phyloP scores from a whole-genome alignment of 495 filamentous ascomycete genomes.

The Tuber microsphaerosporum region DNA sequence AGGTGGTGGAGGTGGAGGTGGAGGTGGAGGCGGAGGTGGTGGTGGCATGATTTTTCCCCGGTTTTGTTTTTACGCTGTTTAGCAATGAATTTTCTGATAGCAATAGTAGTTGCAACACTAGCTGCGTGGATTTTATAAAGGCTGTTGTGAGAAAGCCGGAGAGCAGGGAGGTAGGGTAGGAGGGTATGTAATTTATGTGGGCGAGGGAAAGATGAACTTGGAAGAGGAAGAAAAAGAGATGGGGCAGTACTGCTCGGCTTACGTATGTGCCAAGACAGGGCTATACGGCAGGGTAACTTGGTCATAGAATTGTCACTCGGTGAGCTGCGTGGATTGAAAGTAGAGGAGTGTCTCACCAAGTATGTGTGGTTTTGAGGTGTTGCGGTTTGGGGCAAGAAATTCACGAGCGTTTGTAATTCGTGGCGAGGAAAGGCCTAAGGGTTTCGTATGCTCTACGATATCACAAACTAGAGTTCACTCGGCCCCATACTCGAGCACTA shows the following conservation, averaged over 20 bases:
- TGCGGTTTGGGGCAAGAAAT: neutral
- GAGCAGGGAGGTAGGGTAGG: neutral
- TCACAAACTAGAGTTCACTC: neutral
- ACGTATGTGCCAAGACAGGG: slow-evolving; percentile 6
- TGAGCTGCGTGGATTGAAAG: neutral
- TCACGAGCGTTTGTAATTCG: neutral
- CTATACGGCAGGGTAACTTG: slow-evolving; percentile 5
- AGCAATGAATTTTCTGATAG: neutral
- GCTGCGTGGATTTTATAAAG: neutral
- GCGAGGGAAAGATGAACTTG: neutral
- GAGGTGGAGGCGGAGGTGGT: slow-evolving; percentile 37
- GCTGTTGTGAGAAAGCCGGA: neutral
- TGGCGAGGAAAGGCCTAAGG: neutral
- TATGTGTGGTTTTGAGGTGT: neutral
- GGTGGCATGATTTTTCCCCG: slow-evolving; percentile 15
- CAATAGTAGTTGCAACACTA: neutral
- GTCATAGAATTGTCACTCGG: slow-evolving; percentile 8
- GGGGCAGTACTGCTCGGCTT: neutral
- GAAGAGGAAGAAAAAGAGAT: neutral
- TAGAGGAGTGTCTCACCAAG: neutral
- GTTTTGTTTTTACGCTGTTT: neutral
- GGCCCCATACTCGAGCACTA: neutral
- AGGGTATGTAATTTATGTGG: neutral
- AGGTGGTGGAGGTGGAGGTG: slow-evolving; percentile 38
- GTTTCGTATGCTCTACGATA: neutral